A percentile compares a stretch with the other conserved stretches of the same genome.
phyloP scores from a whole-genome alignment of 441 rosid species.

The Erodium chrysanthum region DNA sequence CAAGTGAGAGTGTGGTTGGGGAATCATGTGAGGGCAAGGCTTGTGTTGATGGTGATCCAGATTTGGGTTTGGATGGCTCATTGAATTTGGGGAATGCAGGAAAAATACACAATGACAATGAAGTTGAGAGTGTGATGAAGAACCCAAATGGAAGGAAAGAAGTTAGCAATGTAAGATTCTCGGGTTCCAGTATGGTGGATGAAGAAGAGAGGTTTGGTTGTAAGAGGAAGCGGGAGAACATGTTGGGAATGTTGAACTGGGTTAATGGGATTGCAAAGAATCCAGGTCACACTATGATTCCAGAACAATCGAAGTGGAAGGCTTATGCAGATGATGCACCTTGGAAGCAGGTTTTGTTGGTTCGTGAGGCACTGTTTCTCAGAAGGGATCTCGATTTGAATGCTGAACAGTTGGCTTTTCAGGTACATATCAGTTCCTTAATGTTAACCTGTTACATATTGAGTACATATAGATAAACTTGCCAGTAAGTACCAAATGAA shows the following conservation, averaged over 20 bases:
- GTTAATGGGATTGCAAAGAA: slow-evolving; percentile 46
- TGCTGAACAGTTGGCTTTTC: slow-evolving; percentile 26
- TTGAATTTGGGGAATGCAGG: slow-evolving; percentile 21
- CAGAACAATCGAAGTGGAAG: slow-evolving; percentile 62
- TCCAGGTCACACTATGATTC: slow-evolving; percentile 47
- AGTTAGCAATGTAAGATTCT: slow-evolving; percentile 11
- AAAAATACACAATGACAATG: slow-evolving; percentile 19
- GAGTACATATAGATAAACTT: neutral
- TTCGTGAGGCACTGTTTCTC: slow-evolving; percentile 37
- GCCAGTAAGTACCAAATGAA: neutral
- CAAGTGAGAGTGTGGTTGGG: slow-evolving; percentile 12
- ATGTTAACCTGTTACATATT: neutral
- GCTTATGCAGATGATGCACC: slow-evolving; percentile 41
- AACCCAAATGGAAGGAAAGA: slow-evolving; percentile 23
- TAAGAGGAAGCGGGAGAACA: slow-evolving; percentile 45
- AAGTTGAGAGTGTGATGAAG: slow-evolving; percentile 18
- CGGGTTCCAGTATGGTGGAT: slow-evolving; percentile 14
- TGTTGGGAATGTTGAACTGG: slow-evolving; percentile 40
- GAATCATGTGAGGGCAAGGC: slow-evolving; percentile 17
- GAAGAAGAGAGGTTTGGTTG: slow-evolving; percentile 17
- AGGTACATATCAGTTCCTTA: slow-evolving; percentile 34
- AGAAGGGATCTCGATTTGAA: slow-evolving; percentile 29
- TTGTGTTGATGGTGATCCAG: slow-evolving; percentile 22
- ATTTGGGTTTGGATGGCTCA: slow-evolving; percentile 25
- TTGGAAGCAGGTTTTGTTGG: slow-evolving; percentile 67